phyloP scores from a whole-genome alignment of 202 grass and related monocot genomes.

The Zoysia matrella region DNA sequence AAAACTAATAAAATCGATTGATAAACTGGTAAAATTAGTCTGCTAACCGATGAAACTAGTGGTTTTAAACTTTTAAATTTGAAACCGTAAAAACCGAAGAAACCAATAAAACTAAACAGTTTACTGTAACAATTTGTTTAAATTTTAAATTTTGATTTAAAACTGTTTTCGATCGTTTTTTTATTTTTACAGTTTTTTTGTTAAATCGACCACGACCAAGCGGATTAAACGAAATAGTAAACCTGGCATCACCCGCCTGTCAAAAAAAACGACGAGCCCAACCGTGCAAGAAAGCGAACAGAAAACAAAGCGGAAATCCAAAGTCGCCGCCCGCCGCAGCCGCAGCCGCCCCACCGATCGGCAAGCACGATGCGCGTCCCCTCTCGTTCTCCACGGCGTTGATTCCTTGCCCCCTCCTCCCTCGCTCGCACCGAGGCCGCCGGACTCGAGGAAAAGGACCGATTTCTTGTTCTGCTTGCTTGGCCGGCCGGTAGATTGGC shows the following conservation, averaged over 20 bases:
- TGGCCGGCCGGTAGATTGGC: slow-evolving; percentile 38
- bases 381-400: background rate
- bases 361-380: slow-evolving; percentile 40
- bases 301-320: background rate
- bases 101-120: no score
- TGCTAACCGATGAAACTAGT: no score
- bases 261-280: slow-evolving; percentile 31
- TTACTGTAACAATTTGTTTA: no score
- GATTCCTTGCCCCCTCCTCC: background rate
- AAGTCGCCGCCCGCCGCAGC: slow-evolving; percentile 21
- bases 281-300: slow-evolving; percentile 9
- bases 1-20: no score
- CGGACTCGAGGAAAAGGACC: background rate
- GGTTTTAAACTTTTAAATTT: no score
- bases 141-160: no score
- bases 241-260: background rate
- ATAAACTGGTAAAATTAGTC: no score
- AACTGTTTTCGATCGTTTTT: no score
- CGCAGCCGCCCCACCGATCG: background rate
- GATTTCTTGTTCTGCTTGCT: slow-evolving; percentile 22
- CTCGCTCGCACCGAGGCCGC: background rate
- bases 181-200: no score
- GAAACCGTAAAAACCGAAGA: no score
- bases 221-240: no score
- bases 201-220: no score